Conservation (phyloP, 2,329 filamentous ascomycete species). For the Stagonosporopsis rhizophila region DNA sequence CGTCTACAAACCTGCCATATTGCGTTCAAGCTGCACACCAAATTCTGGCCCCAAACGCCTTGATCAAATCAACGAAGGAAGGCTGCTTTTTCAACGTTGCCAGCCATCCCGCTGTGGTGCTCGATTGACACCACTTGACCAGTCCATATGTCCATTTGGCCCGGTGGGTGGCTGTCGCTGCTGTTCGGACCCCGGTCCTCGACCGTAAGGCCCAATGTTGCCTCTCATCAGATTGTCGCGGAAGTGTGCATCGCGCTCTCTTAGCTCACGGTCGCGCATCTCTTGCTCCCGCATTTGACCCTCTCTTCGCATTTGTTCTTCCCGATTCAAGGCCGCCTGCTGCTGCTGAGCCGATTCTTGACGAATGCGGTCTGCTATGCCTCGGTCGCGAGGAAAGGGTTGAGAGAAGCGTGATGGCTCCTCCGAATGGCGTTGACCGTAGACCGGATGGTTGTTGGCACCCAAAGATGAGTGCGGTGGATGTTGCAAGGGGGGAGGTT, state of each 20-base stretch:
- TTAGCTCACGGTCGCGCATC: slow-evolving; percentile 30
- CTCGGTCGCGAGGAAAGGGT: slow-evolving; percentile 32
- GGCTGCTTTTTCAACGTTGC: slow-evolving; percentile 17
- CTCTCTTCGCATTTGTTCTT: slow-evolving; percentile 34
- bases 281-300: slow-evolving; percentile 31
- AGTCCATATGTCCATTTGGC: slow-evolving; percentile 29
- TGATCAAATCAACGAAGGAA: background rate
- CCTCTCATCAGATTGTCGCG: slow-evolving; percentile 30
- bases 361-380: slow-evolving; percentile 39
- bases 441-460: slow-evolving; percentile 34
- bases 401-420: slow-evolving; percentile 36
- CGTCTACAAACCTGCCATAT: slow-evolving; percentile 1
- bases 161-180: slow-evolving; percentile 21
- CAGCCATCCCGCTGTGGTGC: slow-evolving; percentile 29
- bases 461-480: slow-evolving; percentile 42
- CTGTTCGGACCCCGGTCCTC: slow-evolving; percentile 21
- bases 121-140: slow-evolving; percentile 26
- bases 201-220: slow-evolving; percentile 27
- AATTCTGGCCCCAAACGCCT: background rate
- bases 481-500: slow-evolving; percentile 40
- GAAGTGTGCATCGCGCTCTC: slow-evolving; percentile 29
- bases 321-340: slow-evolving; percentile 30
- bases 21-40: background rate
- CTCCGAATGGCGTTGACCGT: slow-evolving; percentile 38
- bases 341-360: slow-evolving; percentile 42